phyloP scores from a whole-genome alignment of 371 early-diverging fungal species.

The Mucor saturninus region DNA sequence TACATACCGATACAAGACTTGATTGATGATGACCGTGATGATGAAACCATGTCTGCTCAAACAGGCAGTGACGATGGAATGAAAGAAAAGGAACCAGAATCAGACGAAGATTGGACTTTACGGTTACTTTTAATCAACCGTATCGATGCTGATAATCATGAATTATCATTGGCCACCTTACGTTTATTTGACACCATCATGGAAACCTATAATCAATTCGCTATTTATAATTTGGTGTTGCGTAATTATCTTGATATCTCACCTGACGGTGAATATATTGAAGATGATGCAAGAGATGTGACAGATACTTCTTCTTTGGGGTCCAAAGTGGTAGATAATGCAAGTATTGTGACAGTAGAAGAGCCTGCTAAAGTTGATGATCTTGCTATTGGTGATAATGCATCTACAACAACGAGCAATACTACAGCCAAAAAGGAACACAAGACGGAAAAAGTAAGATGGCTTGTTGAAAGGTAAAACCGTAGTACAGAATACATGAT shows the following conservation, averaged over 20 bases:
- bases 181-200: slow-evolving; percentile 67
- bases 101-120: slow-evolving; percentile 41
- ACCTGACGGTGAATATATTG: slow-evolving; percentile 50
- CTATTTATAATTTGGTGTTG: slow-evolving; percentile 63
- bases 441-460: slow-evolving; percentile 52
- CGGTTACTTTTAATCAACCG: slow-evolving; percentile 46
- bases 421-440: slow-evolving; percentile 27
- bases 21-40: slow-evolving; percentile 45
- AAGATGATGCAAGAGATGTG: slow-evolving; percentile 30
- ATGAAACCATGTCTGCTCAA: slow-evolving; percentile 20
- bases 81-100: slow-evolving; percentile 2
- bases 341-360: slow-evolving; percentile 17
- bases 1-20: slow-evolving; percentile 30
- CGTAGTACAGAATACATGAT: neutral
- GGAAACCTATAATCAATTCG: slow-evolving; percentile 71
- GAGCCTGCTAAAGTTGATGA: slow-evolving; percentile 26
- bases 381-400: slow-evolving; percentile 22
- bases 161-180: slow-evolving; percentile 59
- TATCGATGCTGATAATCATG: slow-evolving; percentile 50
- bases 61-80: slow-evolving; percentile 19
- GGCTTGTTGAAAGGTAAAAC: slow-evolving; percentile 58
- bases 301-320: slow-evolving; percentile 48
- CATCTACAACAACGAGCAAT: neutral
- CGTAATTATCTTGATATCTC: slow-evolving; percentile 60
- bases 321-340: slow-evolving; percentile 46